Conservation (phyloP, 2,329 filamentous ascomycete genomes). For the Akanthomyces lecanii region DNA sequence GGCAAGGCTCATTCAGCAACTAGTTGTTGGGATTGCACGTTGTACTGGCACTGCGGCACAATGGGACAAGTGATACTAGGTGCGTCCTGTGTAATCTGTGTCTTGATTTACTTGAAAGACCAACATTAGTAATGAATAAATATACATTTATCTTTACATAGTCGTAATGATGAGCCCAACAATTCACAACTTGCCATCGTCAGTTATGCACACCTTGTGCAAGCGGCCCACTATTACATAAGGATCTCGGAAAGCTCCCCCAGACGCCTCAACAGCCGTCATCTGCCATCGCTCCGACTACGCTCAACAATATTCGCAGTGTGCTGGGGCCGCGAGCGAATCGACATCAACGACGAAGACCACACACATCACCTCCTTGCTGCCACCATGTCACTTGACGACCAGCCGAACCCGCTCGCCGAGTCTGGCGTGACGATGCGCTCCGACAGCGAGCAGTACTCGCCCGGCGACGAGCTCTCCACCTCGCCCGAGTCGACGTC, state of each 20-base stretch:
- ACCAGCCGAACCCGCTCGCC: slow-evolving; percentile 52
- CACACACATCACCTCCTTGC: not conserved
- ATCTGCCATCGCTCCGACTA: not conserved
- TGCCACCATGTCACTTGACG: slow-evolving; percentile 18
- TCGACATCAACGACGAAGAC: not conserved
- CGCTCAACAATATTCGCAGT: slow-evolving; percentile 1
- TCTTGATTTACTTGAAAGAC: too few species aligned
- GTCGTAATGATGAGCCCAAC: not conserved
- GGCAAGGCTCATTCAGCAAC: not conserved
- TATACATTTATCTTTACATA: too few species aligned
- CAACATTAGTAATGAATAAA: too few species aligned
- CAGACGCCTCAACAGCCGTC: slow-evolving; percentile 7
- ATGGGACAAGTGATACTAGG: too few species aligned
- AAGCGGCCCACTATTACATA: slow-evolving; percentile 1
- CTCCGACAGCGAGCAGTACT: slow-evolving; percentile 82
- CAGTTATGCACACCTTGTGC: not conserved
- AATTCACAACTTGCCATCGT: not conserved
- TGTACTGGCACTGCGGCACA: not conserved
- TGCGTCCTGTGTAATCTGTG: too few species aligned
- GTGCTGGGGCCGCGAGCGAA: not conserved
- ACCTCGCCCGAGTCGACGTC: slow-evolving; percentile 51
- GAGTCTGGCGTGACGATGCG: slow-evolving; percentile 73
- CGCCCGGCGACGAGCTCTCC: slow-evolving; percentile 58
- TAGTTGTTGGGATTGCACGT: too few species aligned
- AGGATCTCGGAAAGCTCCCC: slow-evolving; percentile 6